Evolutionary conservation across 2,329 filamentous ascomycete genomes (phyloP), one percentile per base, ranked within the genome.

Genomic region (Stylonectria norvegica): DNA sequence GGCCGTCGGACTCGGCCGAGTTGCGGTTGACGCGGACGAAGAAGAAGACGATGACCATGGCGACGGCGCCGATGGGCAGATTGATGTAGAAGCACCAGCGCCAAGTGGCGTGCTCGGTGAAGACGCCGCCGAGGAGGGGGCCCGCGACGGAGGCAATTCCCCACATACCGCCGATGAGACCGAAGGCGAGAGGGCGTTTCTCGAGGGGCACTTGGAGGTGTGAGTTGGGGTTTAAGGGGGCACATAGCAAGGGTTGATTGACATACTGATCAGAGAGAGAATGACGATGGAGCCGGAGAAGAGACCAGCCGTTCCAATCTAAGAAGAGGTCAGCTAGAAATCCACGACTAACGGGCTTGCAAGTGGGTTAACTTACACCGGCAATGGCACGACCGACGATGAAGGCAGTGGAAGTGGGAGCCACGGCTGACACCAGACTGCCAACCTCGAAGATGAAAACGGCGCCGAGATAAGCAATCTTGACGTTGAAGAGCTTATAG

Each of bases 161-260:
- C 60, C 72, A 80, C 64, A 79, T 76, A 35, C 67, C 72, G 9
- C 72, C 73, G 28, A 79, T 67, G 28, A 79, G 56, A 18, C 76
- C 76, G 38, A 76, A 76, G 17, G 72, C 75, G 20, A 76, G 59
- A 6, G 71, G 77, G 20, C 77, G 66, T 51, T 76, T 74, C 6
- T 69, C 60, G 7, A 81, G 66, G 4, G 78, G 76, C 34, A 80
- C 71, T 64, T n/a, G n/a, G n/a, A n/a, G n/a, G n/a, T n/a, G n/a
- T n/a, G 10, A 2, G 6, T 3, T 11, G 2, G 19, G 15, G 37
- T 49, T 38, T 46, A 16, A 42, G 43, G 17, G 14, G 5, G 15
- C 5, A 3, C 4, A 11, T 5, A 14, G 23, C 3, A 18, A 9
- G 8, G 9, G 8, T 4, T 5, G n/a, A 12, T 14, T 5, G 4